Evolutionary conservation across 345 rosid species (phyloP).

Genomic region (Fremontodendron californicum): DNA sequence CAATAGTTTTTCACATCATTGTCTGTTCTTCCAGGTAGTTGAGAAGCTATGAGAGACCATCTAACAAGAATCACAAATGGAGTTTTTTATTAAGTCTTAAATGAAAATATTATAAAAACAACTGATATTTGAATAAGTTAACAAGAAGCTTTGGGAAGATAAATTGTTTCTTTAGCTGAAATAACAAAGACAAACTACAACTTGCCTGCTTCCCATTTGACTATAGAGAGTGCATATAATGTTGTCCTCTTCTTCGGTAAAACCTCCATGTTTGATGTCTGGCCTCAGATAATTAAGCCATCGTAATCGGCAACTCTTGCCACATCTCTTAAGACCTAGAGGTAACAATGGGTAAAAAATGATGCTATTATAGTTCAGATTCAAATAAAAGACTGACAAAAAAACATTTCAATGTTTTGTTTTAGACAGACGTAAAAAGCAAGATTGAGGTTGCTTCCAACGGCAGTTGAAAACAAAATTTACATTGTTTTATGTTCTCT

Average conservation of each 20-base stretch:
- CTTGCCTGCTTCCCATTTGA: constrained; percentile 61
- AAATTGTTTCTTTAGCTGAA: neutral
- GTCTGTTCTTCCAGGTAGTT: constrained; percentile 55
- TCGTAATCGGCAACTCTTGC: constrained; percentile 58
- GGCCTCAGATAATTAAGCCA: constrained; percentile 65
- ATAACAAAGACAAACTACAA: neutral
- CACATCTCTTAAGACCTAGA: constrained; percentile 49
- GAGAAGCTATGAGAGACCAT: constrained; percentile 61
- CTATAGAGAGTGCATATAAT: constrained; percentile 42
- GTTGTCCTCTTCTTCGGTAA: constrained; percentile 52
- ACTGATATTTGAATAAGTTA: neutral
- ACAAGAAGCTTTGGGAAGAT: neutral
- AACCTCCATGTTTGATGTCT: constrained; percentile 59
- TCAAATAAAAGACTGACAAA: neutral
- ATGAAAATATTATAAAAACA: neutral
- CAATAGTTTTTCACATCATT: constrained; percentile 64
- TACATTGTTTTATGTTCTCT: neutral
- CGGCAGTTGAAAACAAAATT: neutral
- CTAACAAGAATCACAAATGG: constrained; percentile 27
- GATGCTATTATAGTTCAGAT: no score
- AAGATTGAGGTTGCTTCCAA: no score
- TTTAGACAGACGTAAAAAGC: neutral
- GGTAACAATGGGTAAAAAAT: no score
- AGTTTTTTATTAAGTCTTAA: neutral
- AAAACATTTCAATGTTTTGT: neutral